Conservation (phyloP, 2,329 filamentous ascomycete species). For the Neonectria sp. region DNA sequence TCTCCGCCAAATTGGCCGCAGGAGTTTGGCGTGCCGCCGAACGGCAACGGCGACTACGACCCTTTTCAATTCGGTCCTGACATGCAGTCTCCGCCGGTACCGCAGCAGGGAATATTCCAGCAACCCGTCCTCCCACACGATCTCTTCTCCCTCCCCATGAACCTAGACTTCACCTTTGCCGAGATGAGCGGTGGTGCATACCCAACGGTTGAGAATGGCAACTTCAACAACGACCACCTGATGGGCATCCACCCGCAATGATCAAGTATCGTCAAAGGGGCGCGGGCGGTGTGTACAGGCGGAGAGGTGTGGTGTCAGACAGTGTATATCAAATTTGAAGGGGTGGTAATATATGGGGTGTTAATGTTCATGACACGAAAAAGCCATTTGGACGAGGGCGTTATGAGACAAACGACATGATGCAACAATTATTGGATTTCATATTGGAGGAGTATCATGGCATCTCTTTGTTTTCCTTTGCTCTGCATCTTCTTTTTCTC, state of each 20-base stretch:
- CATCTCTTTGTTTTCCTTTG: conserved; percentile 12
- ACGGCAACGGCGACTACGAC: conserved; percentile 57
- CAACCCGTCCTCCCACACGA: conserved; percentile 94
- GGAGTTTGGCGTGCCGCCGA: conserved; percentile 58
- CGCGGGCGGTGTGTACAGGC: conserved; percentile 4
- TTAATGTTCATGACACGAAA: conserved; percentile 8
- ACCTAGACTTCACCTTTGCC: conserved; percentile 89
- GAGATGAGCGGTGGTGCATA: conserved; percentile 78
- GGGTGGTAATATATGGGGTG: conserved; percentile 23
- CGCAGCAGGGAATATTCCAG: conserved; percentile 69
- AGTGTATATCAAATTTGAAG: conserved; percentile 30
- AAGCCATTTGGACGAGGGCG: conserved; percentile 7
- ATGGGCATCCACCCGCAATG: conserved; percentile 16
- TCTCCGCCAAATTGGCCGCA: conserved; percentile 66
- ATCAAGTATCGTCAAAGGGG: neutral
- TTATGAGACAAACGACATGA: conserved; percentile 47
- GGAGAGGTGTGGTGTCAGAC: conserved; percentile 6
- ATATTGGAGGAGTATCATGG: conserved; percentile 24
- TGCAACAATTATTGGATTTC: conserved; percentile 22
- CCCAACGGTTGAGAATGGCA: conserved; percentile 75
- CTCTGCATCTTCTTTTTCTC: neutral
- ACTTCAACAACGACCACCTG: conserved; percentile 51
- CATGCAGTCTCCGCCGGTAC: conserved; percentile 54
- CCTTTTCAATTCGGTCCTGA: conserved; percentile 61
- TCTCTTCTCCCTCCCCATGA: conserved; percentile 96